A percentile compares a stretch with the other conserved stretches of the same genome.
phyloP scores from a whole-genome alignment of 2,329 filamentous ascomycete species.

The Cladosporium cucumerinum region DNA sequence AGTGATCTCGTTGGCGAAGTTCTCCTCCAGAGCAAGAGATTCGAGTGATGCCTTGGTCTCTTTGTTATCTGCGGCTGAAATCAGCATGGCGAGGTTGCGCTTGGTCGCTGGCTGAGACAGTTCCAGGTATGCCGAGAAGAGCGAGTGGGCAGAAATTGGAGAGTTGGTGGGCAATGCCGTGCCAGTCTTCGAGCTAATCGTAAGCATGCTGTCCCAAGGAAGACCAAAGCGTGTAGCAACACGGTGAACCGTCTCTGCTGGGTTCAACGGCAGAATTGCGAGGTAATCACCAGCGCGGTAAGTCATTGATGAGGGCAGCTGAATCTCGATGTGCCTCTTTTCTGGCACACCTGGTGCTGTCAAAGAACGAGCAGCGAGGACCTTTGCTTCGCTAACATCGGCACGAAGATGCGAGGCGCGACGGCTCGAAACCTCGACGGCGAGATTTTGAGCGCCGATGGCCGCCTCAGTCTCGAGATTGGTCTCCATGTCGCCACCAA shows the following conservation, averaged over 20 bases:
- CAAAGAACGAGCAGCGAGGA: constrained; percentile 53
- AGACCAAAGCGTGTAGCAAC: constrained; percentile 64
- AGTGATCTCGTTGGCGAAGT: constrained; percentile 38
- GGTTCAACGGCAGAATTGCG: constrained; percentile 69
- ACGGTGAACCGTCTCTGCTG: constrained; percentile 57
- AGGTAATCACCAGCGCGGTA: constrained; percentile 77
- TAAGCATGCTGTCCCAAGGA: constrained; percentile 60
- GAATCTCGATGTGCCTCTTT: constrained; percentile 55
- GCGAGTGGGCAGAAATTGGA: constrained; percentile 59
- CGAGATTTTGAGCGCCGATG: constrained; percentile 38
- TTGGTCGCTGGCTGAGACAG: constrained; percentile 69
- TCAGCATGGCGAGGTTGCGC: constrained; percentile 52
- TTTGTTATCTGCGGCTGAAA: constrained; percentile 51
- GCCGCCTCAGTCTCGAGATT: constrained; percentile 18
- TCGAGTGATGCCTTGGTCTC: constrained; percentile 49
- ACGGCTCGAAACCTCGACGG: constrained; percentile 53
- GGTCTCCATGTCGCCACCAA: constrained; percentile 24
- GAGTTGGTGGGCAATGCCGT: constrained; percentile 63
- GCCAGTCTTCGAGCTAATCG: constrained; percentile 51
- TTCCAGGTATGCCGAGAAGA: constrained; percentile 70
- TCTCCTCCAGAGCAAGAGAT: constrained; percentile 42
- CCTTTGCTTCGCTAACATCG: constrained; percentile 60
- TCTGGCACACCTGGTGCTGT: constrained; percentile 49
- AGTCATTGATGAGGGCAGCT: constrained; percentile 47
- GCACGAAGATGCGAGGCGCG: constrained; percentile 59